Evolutionary conservation across 768 basidiomycete species (phyloP).

Genomic region (Suillus occidentalis): DNA sequence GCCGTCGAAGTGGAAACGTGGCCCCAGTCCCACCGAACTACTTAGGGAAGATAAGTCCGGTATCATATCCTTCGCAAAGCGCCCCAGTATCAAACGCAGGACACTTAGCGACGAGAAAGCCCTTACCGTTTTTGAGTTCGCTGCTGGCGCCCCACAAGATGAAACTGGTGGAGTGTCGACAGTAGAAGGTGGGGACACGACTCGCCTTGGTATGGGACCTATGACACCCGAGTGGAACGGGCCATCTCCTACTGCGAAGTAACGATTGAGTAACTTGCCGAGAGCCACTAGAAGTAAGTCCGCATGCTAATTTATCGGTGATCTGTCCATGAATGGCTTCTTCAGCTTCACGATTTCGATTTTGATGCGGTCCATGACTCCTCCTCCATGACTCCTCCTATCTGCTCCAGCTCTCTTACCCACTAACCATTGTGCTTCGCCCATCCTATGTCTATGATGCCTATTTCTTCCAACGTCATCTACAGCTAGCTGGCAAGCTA

Average conservation of each 20-base stretch:
- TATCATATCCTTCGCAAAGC: constrained; percentile 56
- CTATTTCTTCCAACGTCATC: neutral
- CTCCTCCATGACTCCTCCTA: neutral
- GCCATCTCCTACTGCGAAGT: constrained; percentile 13
- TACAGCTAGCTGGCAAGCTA: neutral
- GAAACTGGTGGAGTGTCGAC: constrained; percentile 14
- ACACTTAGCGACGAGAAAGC: constrained; percentile 12
- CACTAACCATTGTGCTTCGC: constrained; percentile 1
- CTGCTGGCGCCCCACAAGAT: constrained; percentile 10
- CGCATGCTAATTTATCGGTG: constrained; percentile 1
- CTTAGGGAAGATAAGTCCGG: constrained; percentile 60
- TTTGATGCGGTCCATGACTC: neutral
- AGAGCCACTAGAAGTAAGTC: constrained; percentile 15
- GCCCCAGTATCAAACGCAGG: constrained; percentile 64
- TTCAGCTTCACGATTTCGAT: constrained; percentile 5
- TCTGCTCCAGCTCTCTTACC: neutral
- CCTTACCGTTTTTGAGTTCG: constrained; percentile 12
- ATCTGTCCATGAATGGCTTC: constrained; percentile 12
- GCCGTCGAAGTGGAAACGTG: constrained; percentile 57
- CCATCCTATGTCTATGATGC: neutral
- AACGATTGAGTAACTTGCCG: constrained; percentile 12
- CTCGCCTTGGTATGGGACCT: constrained; percentile 8
- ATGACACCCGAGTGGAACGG: constrained; percentile 13
- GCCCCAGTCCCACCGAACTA: constrained; percentile 71
- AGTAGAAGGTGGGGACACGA: constrained; percentile 3